Evolutionary conservation across 371 early-diverging fungal species (phyloP), one percentile per base, ranked within the genome.

Genomic region (Fennellomyces sp.): DNA sequence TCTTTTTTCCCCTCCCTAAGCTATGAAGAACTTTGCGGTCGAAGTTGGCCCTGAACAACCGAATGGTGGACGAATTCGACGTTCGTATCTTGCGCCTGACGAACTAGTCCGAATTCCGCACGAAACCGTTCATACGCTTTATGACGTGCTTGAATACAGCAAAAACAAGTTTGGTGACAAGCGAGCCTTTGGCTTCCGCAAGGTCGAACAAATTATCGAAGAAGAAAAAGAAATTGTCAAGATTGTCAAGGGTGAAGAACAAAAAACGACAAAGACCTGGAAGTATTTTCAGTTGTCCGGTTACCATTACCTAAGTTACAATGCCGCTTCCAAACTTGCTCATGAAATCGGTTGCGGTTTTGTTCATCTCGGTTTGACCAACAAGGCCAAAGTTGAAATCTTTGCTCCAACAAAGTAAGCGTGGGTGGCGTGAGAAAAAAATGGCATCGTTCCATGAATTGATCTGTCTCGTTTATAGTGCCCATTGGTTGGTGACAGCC

Each of bases 141-240:
- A 80, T 65, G 92, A 92, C 52, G 68, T 90, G 13, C 35, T 92
- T 31, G 68, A 77, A 61, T 75, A 90, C 61, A 78, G 80, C 41
- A 77, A 66, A 26, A 61, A 65, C 11, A 60, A 65, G 13, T 76
- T 76, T 58, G 74, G 74, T 12, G 78, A 75, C 60, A 73, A 80
- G 61, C 72, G 78, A 39, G 81, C 78, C 5, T 82, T 93, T 60
- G 94, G 93, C 26, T 78, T 80, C 53, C 89, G 95, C 50, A 68
- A 75, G 45, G 55, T 91, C 45, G 72, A 85, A 54, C 72, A 84
- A 31, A 83, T 85, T 15, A 65, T 91, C 58, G 80, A 85, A 55
- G 91, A 93, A 66, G 81, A 86, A 49, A 94, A 94, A 78, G 79
- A 89, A 56, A 66, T 95, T 31, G 82, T 76, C 29, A 90, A 89